Evolutionary conservation across 495 filamentous ascomycete genomes (phyloP), one percentile per base, ranked within the genome.

Genomic region (Xylaria grammica): DNA sequence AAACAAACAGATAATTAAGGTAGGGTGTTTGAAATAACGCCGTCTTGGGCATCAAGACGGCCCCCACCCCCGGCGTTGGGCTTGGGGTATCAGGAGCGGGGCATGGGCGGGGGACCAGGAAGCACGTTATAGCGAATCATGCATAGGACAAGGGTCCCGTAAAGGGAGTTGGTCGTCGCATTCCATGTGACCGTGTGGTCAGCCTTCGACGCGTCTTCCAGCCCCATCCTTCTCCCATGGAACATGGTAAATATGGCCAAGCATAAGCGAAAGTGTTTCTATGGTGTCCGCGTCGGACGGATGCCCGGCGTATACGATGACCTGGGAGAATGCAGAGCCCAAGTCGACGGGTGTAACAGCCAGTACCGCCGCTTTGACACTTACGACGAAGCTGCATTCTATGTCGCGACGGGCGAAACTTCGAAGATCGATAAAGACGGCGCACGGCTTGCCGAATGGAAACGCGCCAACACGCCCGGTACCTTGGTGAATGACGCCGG

Each of bases 231-330:
- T 36, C 4, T 36, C 32, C 4, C 32, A 36, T 36, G 4, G 32
- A 36, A 36, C 11, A 36, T 36, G 32, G 32, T 36, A 36, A 11
- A 36, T 11, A 36, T 36, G 32, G 11, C 32, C 32, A 36, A 11
- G 32, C 11, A 4, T 36, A 36, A 11, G 19, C 62, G 54, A 20
- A 65, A 52, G 26, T 63, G 15, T n/a, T 67, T 67, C 52, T 69
- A 72, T 20, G 69, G 49, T 4, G 69, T 69, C n/a, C 69, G 61
- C 10, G 38, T 54, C 26, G 69, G 69, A 9, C 66, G 67, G 38
- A 50, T 57, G 50, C 69, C 40, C 1, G 69, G 69, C 11, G 57
- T 69, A 10, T 69, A 69, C 36, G 19, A 63, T 17, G 61, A 24
- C 11, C 69, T 64, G 69, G 50, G 57, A 3, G 45, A 61, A 42